A percentile compares a stretch with the other conserved stretches of the same genome.
Evolutionary conservation across 371 early-diverging fungal genomes (phyloP).

Genomic region (Rhizopus stolonifer): DNA sequence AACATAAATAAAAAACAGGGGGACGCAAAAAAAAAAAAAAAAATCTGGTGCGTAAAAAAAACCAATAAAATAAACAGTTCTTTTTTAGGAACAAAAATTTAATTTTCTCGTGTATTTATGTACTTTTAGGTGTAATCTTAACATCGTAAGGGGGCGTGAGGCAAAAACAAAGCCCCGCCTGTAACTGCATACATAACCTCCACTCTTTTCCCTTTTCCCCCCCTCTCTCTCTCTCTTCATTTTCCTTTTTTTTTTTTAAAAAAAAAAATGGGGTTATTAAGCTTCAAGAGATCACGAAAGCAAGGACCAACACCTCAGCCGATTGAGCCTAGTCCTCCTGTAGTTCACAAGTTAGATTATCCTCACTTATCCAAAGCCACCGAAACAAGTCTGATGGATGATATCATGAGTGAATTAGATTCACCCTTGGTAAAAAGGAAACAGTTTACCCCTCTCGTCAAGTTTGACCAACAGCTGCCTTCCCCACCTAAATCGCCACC

Average conservation of each 20-base stretch:
- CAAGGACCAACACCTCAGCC: conserved; percentile 6
- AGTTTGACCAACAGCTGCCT: background rate
- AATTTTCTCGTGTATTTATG: background rate
- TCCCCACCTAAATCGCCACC: background rate
- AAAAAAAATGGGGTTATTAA: conserved; percentile 19
- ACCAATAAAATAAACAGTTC: background rate
- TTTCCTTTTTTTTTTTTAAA: background rate
- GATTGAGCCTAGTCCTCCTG: background rate
- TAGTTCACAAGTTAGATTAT: background rate
- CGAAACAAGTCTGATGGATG: conserved; percentile 24
- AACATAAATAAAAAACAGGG: no score
- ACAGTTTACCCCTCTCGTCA: background rate
- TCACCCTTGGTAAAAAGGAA: background rate
- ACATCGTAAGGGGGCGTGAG: background rate
- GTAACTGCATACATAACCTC: background rate
- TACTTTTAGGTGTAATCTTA: conserved; percentile 2
- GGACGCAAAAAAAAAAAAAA: no score
- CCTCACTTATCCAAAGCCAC: background rate
- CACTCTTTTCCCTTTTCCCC: background rate
- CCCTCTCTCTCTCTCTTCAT: background rate
- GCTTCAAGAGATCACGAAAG: conserved; percentile 19
- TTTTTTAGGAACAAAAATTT: background rate
- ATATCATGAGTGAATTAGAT: conserved; percentile 28
- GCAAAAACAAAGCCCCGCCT: background rate
- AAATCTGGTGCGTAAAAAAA: no score